A percentile compares a stretch with the other conserved stretches of the same genome.
Conservation (phyloP, 345 rosid species). For the Erucastrum elatum region DNA sequence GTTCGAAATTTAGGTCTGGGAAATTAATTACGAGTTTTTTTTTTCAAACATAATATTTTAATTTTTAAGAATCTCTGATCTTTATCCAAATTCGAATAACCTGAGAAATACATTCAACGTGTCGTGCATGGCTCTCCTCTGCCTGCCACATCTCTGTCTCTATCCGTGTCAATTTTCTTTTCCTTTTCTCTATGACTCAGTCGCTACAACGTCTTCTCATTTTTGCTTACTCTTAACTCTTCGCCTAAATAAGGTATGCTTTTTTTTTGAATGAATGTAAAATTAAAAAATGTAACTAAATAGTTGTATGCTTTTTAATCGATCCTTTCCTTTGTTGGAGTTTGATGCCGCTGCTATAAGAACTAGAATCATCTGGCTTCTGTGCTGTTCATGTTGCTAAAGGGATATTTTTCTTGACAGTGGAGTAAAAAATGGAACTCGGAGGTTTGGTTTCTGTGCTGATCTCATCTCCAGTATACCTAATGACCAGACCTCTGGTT, state of each 20-base stretch:
- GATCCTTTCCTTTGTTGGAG: background rate
- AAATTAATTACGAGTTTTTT: background rate
- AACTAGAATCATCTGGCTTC: constrained; percentile 5
- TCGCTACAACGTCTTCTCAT: constrained; percentile 5
- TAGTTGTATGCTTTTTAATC: background rate
- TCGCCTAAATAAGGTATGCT: background rate
- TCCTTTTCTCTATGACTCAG: background rate
- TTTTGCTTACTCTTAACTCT: background rate
- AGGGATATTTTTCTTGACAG: background rate
- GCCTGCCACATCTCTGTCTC: constrained; percentile 38
- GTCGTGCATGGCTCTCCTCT: constrained; percentile 36
- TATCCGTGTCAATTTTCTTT: constrained; percentile 5
- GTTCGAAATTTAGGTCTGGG: background rate
- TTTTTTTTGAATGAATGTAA: background rate
- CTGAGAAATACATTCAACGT: constrained; percentile 31
- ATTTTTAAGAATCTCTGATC: background rate
- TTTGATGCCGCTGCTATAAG: background rate
- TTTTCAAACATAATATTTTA: background rate
- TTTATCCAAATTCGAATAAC: constrained; percentile 21
- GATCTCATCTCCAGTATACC: constrained; percentile 33
- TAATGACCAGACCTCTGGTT: constrained; percentile 49
- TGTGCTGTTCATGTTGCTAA: constrained; percentile 5
- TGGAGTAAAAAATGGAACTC: constrained; percentile 29
- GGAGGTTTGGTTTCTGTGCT: constrained; percentile 39
- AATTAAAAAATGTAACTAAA: too few species aligned